Base-by-base conservation (phyloP, 208 protist species). In the Leptomonas seymouri region DNA sequence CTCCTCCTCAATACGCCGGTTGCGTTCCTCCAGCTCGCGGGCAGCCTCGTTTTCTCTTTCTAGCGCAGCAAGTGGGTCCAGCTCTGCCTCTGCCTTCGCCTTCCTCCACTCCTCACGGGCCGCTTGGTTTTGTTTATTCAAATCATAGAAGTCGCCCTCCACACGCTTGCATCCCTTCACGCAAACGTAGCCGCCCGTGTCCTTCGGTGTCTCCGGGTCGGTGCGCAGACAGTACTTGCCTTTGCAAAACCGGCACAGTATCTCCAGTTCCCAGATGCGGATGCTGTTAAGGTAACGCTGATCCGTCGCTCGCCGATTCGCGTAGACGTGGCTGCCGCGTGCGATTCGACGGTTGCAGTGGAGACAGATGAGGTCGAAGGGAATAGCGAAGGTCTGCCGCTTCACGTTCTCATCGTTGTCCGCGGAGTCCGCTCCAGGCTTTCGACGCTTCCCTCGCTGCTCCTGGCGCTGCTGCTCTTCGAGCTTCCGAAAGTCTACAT, bases 321-420 rank as follows among this genome's bases (percentile, higher is more conserved):
- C 76, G 74, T 95, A 93, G 30, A 87, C 90, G 75, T 95, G 90
- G 15, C 87, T 87, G 30, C 87, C 85, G n/a, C 90, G 90, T 12
- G 78, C 84, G 25, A 95, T 85, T 39, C 85, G 90, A 2, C 61
- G 70, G 28, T 91, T 58, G 74, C 90, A 95, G 44, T 85, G 80
- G 11, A 74, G 67, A 57, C 90, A 95, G 54, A 89, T 81, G 18
- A 93, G 23, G 58, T 93, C 85, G 49, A 95, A 95, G 15, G 90
- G 90, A 25, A 95, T 90, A 39, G 87, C 90, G 61, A 95, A 95
- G 7, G 90, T 95, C 36, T 93, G 87, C 8, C 90, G 80, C 56
- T 87, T 87, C 31, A 73, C 81, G 14, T 80, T 75, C 21, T 73
- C 70, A 21, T 76, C 74, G 20, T 18, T 60, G 28, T 70, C 68